Evolutionary conservation across 208 protist species (phyloP).

Genomic region (Wallacemonas rigidus): DNA sequence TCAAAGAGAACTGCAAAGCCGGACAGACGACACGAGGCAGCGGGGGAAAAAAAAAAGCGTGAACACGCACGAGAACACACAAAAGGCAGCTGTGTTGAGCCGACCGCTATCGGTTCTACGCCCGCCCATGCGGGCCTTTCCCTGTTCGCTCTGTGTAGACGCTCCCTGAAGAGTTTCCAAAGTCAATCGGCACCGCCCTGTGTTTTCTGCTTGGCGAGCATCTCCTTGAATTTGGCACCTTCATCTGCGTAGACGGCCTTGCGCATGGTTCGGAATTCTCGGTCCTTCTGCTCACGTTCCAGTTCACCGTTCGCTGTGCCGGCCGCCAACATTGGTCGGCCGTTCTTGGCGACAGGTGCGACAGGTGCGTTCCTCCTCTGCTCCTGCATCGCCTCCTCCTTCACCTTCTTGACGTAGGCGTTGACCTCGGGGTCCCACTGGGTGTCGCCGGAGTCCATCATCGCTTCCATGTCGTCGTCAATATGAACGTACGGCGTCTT

Average conservation of each 20-base stretch:
- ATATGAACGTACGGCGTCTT: slow-evolving; percentile 82
- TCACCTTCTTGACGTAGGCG: slow-evolving; percentile 55
- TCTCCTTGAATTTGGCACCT: slow-evolving; percentile 76
- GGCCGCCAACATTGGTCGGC: slow-evolving; percentile 64
- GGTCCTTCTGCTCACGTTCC: slow-evolving; percentile 45
- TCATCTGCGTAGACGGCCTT: slow-evolving; percentile 89
- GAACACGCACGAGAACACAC: no score
- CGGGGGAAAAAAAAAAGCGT: no score
- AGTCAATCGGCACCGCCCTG: background rate
- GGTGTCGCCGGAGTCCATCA: slow-evolving; percentile 17
- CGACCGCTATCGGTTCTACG: no score
- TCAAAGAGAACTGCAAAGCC: no score
- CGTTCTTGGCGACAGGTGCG: slow-evolving; percentile 54
- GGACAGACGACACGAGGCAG: no score
- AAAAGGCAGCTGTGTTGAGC: no score
- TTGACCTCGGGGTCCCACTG: slow-evolving; percentile 79
- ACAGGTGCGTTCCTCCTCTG: slow-evolving; percentile 24
- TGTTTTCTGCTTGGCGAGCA: slow-evolving; percentile 35
- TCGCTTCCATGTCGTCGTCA: slow-evolving; percentile 43
- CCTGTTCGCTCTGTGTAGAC: background rate
- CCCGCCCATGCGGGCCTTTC: no score
- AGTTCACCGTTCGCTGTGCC: slow-evolving; percentile 59
- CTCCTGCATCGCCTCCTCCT: slow-evolving; percentile 49
- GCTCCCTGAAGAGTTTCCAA: background rate
- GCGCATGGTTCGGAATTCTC: slow-evolving; percentile 78